Evolutionary conservation across 768 basidiomycete genomes (phyloP), one percentile per base, ranked within the genome.

Genomic region (Naematelia aurantialba): DNA sequence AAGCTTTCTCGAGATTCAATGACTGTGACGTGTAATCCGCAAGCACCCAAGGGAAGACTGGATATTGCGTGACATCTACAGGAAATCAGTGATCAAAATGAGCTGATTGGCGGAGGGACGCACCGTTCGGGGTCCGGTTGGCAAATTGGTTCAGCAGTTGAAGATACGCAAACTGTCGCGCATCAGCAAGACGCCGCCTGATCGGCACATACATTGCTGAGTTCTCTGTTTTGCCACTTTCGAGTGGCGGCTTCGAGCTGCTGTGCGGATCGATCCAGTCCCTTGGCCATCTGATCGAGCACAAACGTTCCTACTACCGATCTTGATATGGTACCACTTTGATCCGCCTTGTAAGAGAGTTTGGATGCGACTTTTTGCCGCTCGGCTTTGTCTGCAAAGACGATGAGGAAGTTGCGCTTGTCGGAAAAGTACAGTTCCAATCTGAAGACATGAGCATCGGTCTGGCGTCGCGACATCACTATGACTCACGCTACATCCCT

Each of bases 361-460:
- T 69, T 69, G 8, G 53, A 58, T 11, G 73, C 65, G 1, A 75
- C 66, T 34, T 49, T 53, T 34, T 83, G 82, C 47, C 89, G 82
- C 50, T 83, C 83, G 61, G 82, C 79, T 68, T 85, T 85, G 59
- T 85, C 85, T 21, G 85, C 78, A 76, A 96, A 93, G 1, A 92
- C 88, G 27, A 90, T 81, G 21, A 97, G 80, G 46, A 96, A 79
- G 14, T 89, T 92, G 5, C 89, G 85, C 65, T 89, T 91, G 67
- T 97, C 93, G 67, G 85, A 87, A 81, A 96, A 91, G 78, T 93
- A 94, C 10, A 97, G 82, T 74, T 97, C 93, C 14, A 96, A 80
- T 0, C 90, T 92, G 61, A 1, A 52, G 22, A 4, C 10, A 48
- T 29, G 51, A 56, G n/a, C 54, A 47, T 25, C n/a, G n/a, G 19